Evolutionary conservation across 1,284 basidiomycete species (phyloP).

Genomic region (Porodaedalea pini): DNA sequence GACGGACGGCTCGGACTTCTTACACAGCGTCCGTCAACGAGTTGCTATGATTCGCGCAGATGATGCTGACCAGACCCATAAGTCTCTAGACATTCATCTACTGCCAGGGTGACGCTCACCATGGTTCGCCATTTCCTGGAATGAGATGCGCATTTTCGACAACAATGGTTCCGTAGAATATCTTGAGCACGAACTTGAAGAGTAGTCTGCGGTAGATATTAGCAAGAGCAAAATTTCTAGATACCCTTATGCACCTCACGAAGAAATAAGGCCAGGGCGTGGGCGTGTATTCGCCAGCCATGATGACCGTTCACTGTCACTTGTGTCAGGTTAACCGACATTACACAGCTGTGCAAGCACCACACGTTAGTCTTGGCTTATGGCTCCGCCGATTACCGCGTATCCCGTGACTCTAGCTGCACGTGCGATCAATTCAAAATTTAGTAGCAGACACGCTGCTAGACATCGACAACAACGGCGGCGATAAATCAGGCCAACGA

Average conservation of each 20-base stretch:
- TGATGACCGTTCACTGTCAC: not conserved
- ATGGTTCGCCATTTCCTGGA: slow-evolving; percentile 67
- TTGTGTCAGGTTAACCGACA: not conserved
- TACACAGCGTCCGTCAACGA: slow-evolving; percentile 82
- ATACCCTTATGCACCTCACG: slow-evolving; percentile 45
- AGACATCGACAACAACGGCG: slow-evolving; percentile 2
- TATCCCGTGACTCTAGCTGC: not conserved
- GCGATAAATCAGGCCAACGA: not conserved
- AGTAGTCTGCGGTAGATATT: slow-evolving; percentile 43
- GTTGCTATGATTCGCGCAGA: slow-evolving; percentile 82
- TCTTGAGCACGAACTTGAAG: slow-evolving; percentile 77
- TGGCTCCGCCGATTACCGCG: not conserved
- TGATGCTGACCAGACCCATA: slow-evolving; percentile 39
- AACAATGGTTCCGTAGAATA: slow-evolving; percentile 87
- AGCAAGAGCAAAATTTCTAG: slow-evolving; percentile 9
- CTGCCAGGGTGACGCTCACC: slow-evolving; percentile 41
- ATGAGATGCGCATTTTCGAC: slow-evolving; percentile 73
- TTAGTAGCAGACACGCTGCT: not conserved
- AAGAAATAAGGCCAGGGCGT: slow-evolving; percentile 67
- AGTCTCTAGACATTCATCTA: slow-evolving; percentile 27
- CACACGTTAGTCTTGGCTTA: not conserved
- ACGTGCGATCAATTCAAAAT: slow-evolving; percentile 5
- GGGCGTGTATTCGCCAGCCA: slow-evolving; percentile 25
- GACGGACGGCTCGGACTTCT: slow-evolving; percentile 28
- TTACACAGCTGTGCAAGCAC: too few species aligned